A percentile compares a stretch with the other conserved stretches of the same genome.
Conservation (phyloP, 148 eudicot genomes). For the Vaccinium vitisidaea region DNA sequence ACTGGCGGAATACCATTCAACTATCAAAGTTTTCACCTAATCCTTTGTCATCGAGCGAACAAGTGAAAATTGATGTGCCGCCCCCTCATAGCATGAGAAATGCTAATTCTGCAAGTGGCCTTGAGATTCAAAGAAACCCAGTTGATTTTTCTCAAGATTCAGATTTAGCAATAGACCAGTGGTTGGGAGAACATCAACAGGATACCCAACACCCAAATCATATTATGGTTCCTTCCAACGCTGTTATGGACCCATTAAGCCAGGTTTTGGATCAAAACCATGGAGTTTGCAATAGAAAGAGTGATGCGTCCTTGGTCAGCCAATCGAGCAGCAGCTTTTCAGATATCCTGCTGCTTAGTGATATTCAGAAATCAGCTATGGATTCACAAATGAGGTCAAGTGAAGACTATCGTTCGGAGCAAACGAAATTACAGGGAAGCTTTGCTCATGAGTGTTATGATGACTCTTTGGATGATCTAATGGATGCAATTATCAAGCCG, state of each 20-base stretch:
- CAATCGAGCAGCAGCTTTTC: conserved; percentile 33
- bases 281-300: conserved; percentile 26
- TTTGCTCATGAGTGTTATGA: conserved; percentile 44
- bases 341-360: conserved; percentile 30
- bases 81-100: conserved; percentile 21
- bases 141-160: conserved; percentile 29
- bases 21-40: conserved; percentile 29
- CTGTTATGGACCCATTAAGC: conserved; percentile 20
- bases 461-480: conserved; percentile 67
- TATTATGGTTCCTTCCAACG: conserved; percentile 21
- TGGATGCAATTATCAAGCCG: conserved; percentile 59
- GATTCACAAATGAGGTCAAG: conserved; percentile 38
- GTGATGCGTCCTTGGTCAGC: conserved; percentile 20
- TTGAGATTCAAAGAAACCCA: conserved; percentile 29
- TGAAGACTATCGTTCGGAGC: conserved; percentile 46
- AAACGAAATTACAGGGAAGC: conserved; percentile 38
- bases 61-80: conserved; percentile 23
- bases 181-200: conserved; percentile 38
- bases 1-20: conserved; percentile 23
- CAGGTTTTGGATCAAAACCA: conserved; percentile 29
- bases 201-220: conserved; percentile 28
- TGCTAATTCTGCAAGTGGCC: conserved; percentile 20
- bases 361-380: conserved; percentile 27
- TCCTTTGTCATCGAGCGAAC: conserved; percentile 21
- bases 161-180: conserved; percentile 23